Base-by-base conservation (phyloP, 176 grass and related monocot species). In the Bromus sterilis region DNA sequence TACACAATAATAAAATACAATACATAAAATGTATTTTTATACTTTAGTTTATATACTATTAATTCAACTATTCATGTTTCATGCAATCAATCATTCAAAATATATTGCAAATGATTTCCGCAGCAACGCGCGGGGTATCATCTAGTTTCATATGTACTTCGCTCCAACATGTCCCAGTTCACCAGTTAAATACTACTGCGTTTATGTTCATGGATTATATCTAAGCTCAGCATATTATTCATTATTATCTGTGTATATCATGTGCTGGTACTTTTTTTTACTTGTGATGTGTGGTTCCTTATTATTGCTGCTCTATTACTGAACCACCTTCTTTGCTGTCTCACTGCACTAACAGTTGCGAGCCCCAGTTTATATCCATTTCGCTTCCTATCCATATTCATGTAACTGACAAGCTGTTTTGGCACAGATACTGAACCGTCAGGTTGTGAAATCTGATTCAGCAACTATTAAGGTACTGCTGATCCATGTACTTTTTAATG, bases 391-490 rank as follows among this genome's bases (percentile, higher is more conserved):
- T 63, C 55, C 60, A 63, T 63, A 71, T 71, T 24, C 39, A 14
- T 71, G 7, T 77, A 21, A 74, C 65, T 86, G 81, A 78, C 66
- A 72, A 68, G 5, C 40, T 68, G 77, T 79, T 36, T 46, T 82
- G 41, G 21, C 82, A 67, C 90, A 98, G 95, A 42, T 95, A 26
- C 78, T 98, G 78, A 93, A 98, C 82, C 88, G 95, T 10, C 95
- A 98, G 82, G 92, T 98, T 11, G 90, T 98, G 56, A 95, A 98
- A 84, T 98, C 95, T 81, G 95, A 98, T 83, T 98, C 90, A 78
- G 95, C 95, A 81, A 93, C 88, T 91, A 93, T 98, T 43, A 98
- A 91, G 88, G 95, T 98, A 84, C 48, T 56, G 49, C 3, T 80
- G 62, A 61, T 55, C 21, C 39, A 8, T 89, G 61, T 33, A 20